A percentile compares a stretch with the other conserved stretches of the same genome.
phyloP scores from a whole-genome alignment of 2,329 filamentous ascomycete genomes.

The Talaromyces islandicus region DNA sequence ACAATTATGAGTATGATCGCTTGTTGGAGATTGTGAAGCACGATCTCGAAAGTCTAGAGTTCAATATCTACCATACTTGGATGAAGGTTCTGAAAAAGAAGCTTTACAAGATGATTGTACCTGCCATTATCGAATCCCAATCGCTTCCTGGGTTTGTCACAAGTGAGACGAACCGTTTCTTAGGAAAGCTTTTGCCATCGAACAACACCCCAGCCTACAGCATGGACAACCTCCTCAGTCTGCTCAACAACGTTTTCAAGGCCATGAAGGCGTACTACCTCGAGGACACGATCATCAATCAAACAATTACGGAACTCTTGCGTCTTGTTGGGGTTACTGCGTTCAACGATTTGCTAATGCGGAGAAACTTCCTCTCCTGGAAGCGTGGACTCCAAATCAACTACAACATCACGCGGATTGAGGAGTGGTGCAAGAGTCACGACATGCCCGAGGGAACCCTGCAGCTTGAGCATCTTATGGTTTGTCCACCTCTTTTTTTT shows the following conservation, averaged over 20 bases:
- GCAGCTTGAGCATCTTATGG: constrained; percentile 96
- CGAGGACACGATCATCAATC: constrained; percentile 91
- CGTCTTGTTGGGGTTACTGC: constrained; percentile 92
- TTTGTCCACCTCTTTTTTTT: constrained; percentile 34
- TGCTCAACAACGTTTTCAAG: constrained; percentile 95
- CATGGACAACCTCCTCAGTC: constrained; percentile 96
- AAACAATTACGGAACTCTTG: constrained; percentile 90
- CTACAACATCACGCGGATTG: constrained; percentile 98
- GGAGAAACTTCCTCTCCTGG: constrained; percentile 97
- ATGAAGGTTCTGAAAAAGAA: constrained; percentile 99
- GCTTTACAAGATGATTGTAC: constrained; percentile 98
- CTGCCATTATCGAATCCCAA: constrained; percentile 97
- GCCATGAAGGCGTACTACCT: constrained; percentile 99
- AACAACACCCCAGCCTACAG: constrained; percentile 93
- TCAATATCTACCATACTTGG: constrained; percentile 99
- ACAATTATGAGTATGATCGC: constrained; percentile 98
- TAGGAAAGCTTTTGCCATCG: constrained; percentile 89
- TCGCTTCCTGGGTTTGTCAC: constrained; percentile 97
- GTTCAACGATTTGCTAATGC: constrained; percentile 97
- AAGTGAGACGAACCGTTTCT: constrained; percentile 95
- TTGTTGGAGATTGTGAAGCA: constrained; percentile 98
- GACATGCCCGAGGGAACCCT: constrained; percentile 98
- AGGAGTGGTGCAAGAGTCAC: constrained; percentile 99
- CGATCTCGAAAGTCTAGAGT: constrained; percentile 94
- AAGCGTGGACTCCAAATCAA: constrained; percentile 99